Conservation (phyloP, 768 basidiomycete genomes). For the Cystofilobasidium ferigula region DNA sequence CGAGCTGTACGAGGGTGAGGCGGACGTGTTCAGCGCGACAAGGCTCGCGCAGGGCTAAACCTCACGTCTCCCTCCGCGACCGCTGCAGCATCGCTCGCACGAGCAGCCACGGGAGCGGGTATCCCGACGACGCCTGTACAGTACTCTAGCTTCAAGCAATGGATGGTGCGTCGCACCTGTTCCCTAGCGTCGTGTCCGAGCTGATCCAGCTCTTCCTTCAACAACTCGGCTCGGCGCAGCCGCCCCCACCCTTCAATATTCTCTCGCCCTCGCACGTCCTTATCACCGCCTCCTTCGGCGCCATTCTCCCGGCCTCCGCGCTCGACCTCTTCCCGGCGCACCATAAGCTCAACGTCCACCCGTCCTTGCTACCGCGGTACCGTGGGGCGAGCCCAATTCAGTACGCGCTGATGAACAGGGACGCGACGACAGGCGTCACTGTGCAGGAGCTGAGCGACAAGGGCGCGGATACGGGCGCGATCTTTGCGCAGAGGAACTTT, state of each 20-base stretch:
- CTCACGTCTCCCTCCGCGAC: background rate
- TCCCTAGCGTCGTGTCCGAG: slow-evolving; percentile 6
- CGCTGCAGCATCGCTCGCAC: slow-evolving; percentile 54
- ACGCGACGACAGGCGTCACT: slow-evolving; percentile 62
- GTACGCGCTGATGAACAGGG: slow-evolving; percentile 59
- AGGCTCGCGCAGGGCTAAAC: slow-evolving; percentile 39
- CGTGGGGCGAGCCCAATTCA: slow-evolving; percentile 90
- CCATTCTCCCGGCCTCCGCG: slow-evolving; percentile 57
- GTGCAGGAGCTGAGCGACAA: slow-evolving; percentile 44
- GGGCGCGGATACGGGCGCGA: slow-evolving; percentile 67
- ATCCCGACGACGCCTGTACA: slow-evolving; percentile 57
- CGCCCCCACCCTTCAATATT: slow-evolving; percentile 40
- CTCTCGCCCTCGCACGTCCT: slow-evolving; percentile 45
- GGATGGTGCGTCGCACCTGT: slow-evolving; percentile 46
- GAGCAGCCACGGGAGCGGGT: slow-evolving; percentile 47
- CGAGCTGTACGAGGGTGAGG: slow-evolving; percentile 10
- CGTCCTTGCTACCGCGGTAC: slow-evolving; percentile 71
- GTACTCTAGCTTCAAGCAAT: slow-evolving; percentile 51
- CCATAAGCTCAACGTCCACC: slow-evolving; percentile 73
- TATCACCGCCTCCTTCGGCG: slow-evolving; percentile 82
- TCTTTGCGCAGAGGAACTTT: slow-evolving; percentile 50
- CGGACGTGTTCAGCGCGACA: slow-evolving; percentile 22
- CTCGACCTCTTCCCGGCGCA: slow-evolving; percentile 52
- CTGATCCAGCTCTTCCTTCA: slow-evolving; percentile 34
- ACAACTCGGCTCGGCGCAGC: slow-evolving; percentile 31